A percentile compares a stretch with the other conserved stretches of the same genome.
These are phyloP conservation scores for Carex myosuroides DNA, from an alignment of 176 grass and related monocot genomes.

Conservation along the genomic window DNA sequence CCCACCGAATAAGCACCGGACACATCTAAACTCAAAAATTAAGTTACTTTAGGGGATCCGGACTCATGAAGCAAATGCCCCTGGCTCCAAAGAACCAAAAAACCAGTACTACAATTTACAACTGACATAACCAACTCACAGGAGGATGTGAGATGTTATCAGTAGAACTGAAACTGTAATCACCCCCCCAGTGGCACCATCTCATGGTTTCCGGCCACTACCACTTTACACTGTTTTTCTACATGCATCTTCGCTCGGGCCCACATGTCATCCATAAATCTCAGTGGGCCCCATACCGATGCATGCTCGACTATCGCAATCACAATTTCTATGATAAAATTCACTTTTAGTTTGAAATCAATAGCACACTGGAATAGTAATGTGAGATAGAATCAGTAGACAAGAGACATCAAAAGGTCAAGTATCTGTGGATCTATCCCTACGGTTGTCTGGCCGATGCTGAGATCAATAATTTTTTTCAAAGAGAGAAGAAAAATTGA, in stretches of 20 bases:
- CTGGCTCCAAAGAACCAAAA: neutral
- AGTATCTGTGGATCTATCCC: slow-evolving; percentile 72
- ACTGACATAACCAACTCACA: neutral
- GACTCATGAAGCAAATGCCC: too few relatives aligned
- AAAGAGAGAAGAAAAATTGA: neutral
- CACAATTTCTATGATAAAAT: neutral
- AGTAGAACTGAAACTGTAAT: neutral
- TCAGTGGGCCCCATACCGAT: neutral
- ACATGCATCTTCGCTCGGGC: neutral
- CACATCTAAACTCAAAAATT: too few relatives aligned
- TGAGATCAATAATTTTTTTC: slow-evolving; percentile 4
- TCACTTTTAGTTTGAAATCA: neutral
- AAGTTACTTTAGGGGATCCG: too few relatives aligned
- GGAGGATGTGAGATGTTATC: neutral
- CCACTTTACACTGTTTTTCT: neutral
- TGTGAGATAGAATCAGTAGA: slow-evolving; percentile 9
- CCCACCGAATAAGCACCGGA: too few relatives aligned
- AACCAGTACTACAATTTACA: neutral
- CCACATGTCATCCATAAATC: slow-evolving; percentile 8
- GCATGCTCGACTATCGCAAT: neutral
- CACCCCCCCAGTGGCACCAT: neutral
- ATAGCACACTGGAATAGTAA: neutral
- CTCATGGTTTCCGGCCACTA: neutral
- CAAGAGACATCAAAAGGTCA: slow-evolving; percentile 33
- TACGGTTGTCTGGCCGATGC: slow-evolving; percentile 82